Base-by-base conservation (phyloP, 2,329 filamentous ascomycete species). In the Colletotrichum abscissum region DNA sequence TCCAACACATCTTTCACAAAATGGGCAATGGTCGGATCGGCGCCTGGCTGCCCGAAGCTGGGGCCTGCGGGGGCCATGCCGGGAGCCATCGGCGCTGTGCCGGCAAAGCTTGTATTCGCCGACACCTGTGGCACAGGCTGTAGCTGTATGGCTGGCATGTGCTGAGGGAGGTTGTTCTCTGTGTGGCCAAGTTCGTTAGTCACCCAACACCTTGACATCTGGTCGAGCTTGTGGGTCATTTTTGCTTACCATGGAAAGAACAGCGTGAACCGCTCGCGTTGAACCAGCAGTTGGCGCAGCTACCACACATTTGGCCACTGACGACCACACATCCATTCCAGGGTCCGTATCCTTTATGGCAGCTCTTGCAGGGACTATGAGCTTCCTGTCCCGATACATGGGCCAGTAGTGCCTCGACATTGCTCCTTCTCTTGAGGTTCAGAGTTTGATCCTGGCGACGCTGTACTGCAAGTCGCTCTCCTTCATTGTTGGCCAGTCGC, bases 271-370 rank as follows among this genome's bases (percentile, higher is more conserved):
- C 89, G 63, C 88, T 90, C 8, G 89, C 89, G 69, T 91, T 91
- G 79, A 89, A 91, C 89, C 89, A 91, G 78, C 89, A 91, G 77
- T 91, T 91, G 70, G 89, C 86, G 74, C 89, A 91, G 77, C 88
- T 90, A 11, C 89, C 89, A 72, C 88, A 90, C 87, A 91, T 88
- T 77, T 90, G 87, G 1, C 89, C 89, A 60, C 87, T 86, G 26
- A 89, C 87, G n/a, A 90, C 82, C n/a, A 91, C 84, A 75, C 89
- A 91, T 19, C 84, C 83, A 1, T 84, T 88, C 89, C 89, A 91
- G 0, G 89, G 89, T 0, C 89, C 89, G 73, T 90, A 88, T 4
- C 88, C 88, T 78, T 90, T 91, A 79, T 87, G 85, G 78, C 89
- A 91, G 79, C 89, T 90, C 79, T 89, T 89, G 80, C 89, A 91